A percentile compares a stretch with the other conserved stretches of the same genome.
Conservation (phyloP, 1,284 basidiomycete species). For the Trichosporon ovoides region DNA sequence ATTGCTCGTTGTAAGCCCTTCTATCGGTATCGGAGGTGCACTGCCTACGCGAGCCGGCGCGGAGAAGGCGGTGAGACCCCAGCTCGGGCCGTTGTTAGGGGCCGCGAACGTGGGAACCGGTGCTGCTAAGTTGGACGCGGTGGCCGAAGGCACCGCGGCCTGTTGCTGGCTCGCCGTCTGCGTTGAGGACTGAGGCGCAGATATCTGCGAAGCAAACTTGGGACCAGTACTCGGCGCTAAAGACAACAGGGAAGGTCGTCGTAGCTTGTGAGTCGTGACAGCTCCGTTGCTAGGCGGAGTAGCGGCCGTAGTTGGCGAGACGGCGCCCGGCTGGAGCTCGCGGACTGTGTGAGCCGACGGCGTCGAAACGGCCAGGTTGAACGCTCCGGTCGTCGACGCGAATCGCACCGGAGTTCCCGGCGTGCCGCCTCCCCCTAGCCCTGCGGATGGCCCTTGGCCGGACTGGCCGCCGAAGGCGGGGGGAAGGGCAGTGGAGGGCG, state of each 20-base stretch:
- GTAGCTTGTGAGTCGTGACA: constrained; percentile 18
- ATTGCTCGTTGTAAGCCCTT: constrained; percentile 34
- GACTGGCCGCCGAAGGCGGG: not conserved
- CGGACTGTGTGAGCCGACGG: not conserved
- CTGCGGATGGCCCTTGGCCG: not conserved
- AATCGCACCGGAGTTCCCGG: constrained; percentile 21
- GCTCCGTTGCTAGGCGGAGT: not conserved
- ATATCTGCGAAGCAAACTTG: not conserved
- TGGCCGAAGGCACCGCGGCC: not conserved
- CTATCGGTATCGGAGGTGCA: constrained; percentile 31
- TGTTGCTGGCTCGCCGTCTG: not conserved
- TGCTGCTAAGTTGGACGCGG: not conserved
- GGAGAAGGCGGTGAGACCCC: constrained; percentile 21
- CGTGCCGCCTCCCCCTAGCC: not conserved
- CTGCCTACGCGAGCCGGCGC: constrained; percentile 27
- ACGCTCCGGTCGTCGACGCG: constrained; percentile 37
- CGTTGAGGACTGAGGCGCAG: not conserved
- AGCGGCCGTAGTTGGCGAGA: not conserved
- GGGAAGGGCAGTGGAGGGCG: not conserved
- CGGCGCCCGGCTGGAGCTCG: not conserved
- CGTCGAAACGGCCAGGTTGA: constrained; percentile 20
- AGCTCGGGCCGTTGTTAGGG: constrained; percentile 22
- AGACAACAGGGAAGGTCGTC: constrained; percentile 36
- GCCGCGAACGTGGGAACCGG: constrained; percentile 10
- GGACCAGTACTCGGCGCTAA: not conserved